Percentiles rank a stretch among this genome's conserved stretches.
These are phyloP conservation scores for Priceomyces carsonii DNA, from an alignment of 805 yeast genomes.

Conservation along the genomic window DNA sequence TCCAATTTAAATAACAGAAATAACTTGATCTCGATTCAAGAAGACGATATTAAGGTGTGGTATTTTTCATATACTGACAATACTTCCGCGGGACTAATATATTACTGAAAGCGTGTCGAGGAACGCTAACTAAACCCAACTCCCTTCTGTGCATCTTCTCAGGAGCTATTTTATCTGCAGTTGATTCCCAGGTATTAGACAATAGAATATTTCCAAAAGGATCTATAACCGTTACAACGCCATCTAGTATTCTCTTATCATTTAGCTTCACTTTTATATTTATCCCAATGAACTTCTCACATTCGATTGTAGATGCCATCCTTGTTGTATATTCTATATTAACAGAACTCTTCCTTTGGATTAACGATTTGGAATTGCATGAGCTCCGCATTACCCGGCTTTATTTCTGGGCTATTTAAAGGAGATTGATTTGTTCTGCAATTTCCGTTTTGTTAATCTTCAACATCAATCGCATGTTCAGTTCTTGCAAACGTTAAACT, in stretches of 20 bases:
- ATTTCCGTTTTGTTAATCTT: no score
- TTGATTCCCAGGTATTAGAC: conserved; percentile 34
- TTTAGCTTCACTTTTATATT: conserved; percentile 25
- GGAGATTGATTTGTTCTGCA: not conserved
- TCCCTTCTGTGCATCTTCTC: conserved; percentile 32
- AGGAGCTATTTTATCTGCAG: conserved; percentile 25
- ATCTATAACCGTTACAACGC: conserved; percentile 40
- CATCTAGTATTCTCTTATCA: conserved; percentile 36
- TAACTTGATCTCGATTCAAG: no score
- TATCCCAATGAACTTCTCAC: conserved; percentile 32
- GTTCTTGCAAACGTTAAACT: conserved; percentile 23
- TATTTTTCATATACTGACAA: no score
- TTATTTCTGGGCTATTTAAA: no score
- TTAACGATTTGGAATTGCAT: no score
- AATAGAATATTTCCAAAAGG: conserved; percentile 44
- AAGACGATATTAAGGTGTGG: no score
- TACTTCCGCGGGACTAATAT: no score
- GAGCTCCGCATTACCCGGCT: no score
- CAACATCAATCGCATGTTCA: conserved; percentile 43
- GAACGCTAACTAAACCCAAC: conserved; percentile 57
- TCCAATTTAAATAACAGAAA: no score
- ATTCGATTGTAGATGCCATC: conserved; percentile 7
- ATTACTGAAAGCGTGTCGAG: no score
- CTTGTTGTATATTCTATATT: not conserved
- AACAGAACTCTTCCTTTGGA: no score